Conservation (phyloP, 2,329 filamentous ascomycete genomes). For the Ophiocordyceps sinensis region DNA sequence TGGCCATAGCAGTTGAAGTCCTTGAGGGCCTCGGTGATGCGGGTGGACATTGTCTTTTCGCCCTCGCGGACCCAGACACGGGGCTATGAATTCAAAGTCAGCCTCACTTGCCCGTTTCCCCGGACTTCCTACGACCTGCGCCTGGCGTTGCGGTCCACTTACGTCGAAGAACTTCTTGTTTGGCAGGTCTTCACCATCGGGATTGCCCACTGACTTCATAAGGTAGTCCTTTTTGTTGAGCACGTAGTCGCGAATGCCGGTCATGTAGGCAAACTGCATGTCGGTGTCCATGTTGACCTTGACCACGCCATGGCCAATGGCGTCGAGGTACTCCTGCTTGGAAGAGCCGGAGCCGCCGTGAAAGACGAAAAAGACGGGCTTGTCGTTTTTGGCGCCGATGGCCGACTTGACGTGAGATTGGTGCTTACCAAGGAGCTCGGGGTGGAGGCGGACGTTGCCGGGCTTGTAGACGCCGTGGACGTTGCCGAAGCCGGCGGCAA, state of each 20-base stretch:
- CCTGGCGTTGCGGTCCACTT: constrained; percentile 10
- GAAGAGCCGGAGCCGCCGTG: constrained; percentile 89
- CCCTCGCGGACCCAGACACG: constrained; percentile 93
- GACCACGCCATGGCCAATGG: constrained; percentile 86
- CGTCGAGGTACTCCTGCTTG: constrained; percentile 80
- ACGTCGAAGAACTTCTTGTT: constrained; percentile 91
- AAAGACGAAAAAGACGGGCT: constrained; percentile 99
- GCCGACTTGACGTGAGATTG: constrained; percentile 81
- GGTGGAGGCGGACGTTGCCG: constrained; percentile 92
- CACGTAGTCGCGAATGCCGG: constrained; percentile 89
- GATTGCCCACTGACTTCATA: constrained; percentile 76
- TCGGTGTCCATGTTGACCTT: constrained; percentile 99
- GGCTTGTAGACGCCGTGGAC: constrained; percentile 99
- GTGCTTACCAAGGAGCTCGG: constrained; percentile 93
- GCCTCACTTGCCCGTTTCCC: background rate
- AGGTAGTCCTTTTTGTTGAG: constrained; percentile 93
- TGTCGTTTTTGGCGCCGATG: constrained; percentile 54
- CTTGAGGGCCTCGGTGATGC: constrained; percentile 65
- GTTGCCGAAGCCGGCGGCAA: constrained; percentile 96
- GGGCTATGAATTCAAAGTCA: constrained; percentile 32
- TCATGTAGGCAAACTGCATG: constrained; percentile 87
- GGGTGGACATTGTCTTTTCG: constrained; percentile 88
- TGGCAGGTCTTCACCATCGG: constrained; percentile 89
- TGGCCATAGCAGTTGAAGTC: constrained; percentile 61
- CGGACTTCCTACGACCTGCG: background rate